Evolutionary conservation across 2,329 filamentous ascomycete genomes (phyloP).

Genomic region (Trichoderma polysporum): DNA sequence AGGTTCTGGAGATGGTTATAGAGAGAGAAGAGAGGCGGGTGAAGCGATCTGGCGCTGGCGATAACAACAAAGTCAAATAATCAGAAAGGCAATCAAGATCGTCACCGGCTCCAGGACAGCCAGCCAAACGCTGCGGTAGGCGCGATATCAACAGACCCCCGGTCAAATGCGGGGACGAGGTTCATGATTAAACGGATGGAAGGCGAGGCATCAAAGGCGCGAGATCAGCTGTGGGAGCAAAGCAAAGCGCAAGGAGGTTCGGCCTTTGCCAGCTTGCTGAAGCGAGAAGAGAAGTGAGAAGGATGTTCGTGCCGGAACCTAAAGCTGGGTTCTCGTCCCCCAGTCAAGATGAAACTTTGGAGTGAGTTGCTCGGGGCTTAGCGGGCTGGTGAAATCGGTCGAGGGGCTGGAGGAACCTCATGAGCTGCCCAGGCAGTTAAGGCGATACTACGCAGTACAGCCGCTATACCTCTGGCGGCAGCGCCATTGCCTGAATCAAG

Average conservation of each 20-base stretch:
- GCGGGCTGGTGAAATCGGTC: neutral
- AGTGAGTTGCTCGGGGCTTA: constrained; percentile 2
- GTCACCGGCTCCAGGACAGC: constrained; percentile 18
- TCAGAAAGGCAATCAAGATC: constrained; percentile 1
- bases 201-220: constrained; percentile 20
- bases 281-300: neutral
- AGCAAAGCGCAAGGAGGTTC: neutral
- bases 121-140: constrained; percentile 19
- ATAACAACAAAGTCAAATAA: neutral
- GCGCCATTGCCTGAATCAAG: constrained; percentile 6
- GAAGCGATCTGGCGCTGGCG: neutral
- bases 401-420: constrained; percentile 18
- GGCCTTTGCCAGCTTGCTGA: neutral
- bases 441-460: constrained; percentile 4
- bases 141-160: constrained; percentile 31
- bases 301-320: neutral
- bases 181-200: constrained; percentile 26
- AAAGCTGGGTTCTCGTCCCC: neutral
- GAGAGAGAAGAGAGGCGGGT: neutral
- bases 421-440: constrained; percentile 17
- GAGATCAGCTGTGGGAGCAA: neutral
- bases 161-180: constrained; percentile 29
- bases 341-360: neutral
- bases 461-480: constrained; percentile 13
- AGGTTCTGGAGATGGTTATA: neutral